Conservation (phyloP, 371 early-diverging fungal species). For the Nosema muscidifuracis region DNA sequence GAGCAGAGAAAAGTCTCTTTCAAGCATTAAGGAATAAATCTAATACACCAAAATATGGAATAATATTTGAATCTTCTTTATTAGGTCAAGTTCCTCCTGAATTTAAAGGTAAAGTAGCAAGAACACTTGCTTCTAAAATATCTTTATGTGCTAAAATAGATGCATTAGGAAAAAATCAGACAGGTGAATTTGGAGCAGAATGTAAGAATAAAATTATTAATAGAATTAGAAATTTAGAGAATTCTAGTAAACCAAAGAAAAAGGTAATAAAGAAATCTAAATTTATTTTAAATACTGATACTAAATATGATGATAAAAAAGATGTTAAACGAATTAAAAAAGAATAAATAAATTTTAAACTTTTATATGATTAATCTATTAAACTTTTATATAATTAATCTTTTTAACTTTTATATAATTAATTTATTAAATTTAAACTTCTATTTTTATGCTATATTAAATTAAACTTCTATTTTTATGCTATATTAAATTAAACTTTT, state of each 20-base stretch:
- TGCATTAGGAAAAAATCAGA: conserved; percentile 65
- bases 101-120: conserved; percentile 80
- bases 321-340: conserved; percentile 22
- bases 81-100: conserved; percentile 75
- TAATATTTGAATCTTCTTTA: conserved; percentile 79
- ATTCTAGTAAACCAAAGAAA: conserved; percentile 11
- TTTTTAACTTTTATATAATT: too few species aligned
- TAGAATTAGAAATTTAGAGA: conserved; percentile 31
- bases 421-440: too few species aligned
- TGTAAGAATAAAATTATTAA: conserved; percentile 21
- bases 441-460: too few species aligned
- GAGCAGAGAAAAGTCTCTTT: conserved; percentile 92
- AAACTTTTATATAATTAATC: too few species aligned
- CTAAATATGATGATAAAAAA: conserved; percentile 27
- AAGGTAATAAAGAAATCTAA: conserved; percentile 19
- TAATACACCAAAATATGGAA: conserved; percentile 89
- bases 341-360: conserved; percentile 15
- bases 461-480: too few species aligned
- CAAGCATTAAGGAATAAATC: conserved; percentile 82
- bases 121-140: conserved; percentile 80
- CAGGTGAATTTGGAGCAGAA: conserved; percentile 17
- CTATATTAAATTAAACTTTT: too few species aligned
- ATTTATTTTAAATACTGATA: background rate
- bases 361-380: too few species aligned
- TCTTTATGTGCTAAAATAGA: conserved; percentile 83